Evolutionary conservation across 176 grass and related monocot species (phyloP), one percentile per base, ranked within the genome.

Genomic region (Eragrostis nindensis): DNA sequence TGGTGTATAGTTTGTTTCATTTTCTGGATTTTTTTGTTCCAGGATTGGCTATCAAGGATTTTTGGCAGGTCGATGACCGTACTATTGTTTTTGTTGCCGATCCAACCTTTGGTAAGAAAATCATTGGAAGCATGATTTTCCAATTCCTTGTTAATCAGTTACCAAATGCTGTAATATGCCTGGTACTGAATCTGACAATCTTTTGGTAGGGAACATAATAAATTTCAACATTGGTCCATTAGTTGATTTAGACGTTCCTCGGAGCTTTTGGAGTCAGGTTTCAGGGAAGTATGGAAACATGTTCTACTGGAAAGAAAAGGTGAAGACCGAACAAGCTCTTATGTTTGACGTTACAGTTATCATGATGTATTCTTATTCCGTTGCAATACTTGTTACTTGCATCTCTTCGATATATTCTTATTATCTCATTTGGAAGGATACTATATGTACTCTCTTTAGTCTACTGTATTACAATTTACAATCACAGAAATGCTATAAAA

Each of bases 241-340:
- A 52, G 88, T 98, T 85, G 95, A 98, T 92, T 78, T 98, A 47
- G 92, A 94, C 10, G 79, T 98, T 26, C 92, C 95, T 74, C 84
- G 84, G 76, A 98, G 76, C 47, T 98, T 98, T 47, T 98, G 95
- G 95, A 98, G 87, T 83, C 92, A 89, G 12, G 68, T 98, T 42
- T 71, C 92, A 49, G 95, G 88, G 77, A 98, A 98, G 73, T 94
- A 92, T 25, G 95, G 95, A 1, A 98, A 98, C 78, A 91, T 98
- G 92, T 98, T 98, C 71, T 98, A 93, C 62, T 98, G 92, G 92
- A 98, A 98, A 98, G 95, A 98, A 86, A 94, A 94, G 87, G 94
- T 97, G 17, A 62, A 36, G 32, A 36, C n/a, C n/a, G n/a, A n/a
- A n/a, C n/a, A n/a, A 12, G 29, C 74, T 81, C 11, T 71, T 7